These are phyloP conservation scores for Henckelia pumila DNA, from an alignment of 257 asterid genomes.

Conservation along the genomic window DNA sequence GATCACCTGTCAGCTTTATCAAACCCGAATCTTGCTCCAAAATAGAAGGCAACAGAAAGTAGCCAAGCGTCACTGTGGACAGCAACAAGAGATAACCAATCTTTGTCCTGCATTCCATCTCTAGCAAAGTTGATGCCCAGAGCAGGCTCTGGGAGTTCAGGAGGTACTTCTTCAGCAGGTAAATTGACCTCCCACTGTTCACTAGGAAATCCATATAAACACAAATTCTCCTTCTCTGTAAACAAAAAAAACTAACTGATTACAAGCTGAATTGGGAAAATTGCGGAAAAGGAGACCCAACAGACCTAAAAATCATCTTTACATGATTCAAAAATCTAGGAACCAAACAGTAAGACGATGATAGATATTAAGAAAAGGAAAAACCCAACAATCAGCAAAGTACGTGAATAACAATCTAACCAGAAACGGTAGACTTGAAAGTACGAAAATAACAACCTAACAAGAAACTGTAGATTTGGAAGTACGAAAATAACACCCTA, in stretches of 20 bases:
- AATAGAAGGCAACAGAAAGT: constrained; percentile 54
- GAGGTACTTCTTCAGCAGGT: constrained; percentile 67
- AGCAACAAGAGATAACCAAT: constrained; percentile 64
- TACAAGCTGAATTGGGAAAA: constrained; percentile 8
- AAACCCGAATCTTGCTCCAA: constrained; percentile 61
- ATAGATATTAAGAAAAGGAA: neutral
- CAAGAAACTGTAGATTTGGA: neutral
- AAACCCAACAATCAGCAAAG: neutral
- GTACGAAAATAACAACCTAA: neutral
- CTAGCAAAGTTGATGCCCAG: constrained; percentile 67
- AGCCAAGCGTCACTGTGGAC: constrained; percentile 69
- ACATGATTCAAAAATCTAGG: neutral
- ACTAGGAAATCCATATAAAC: constrained; percentile 56
- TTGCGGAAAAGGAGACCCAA: constrained; percentile 14
- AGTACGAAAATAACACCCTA: neutral
- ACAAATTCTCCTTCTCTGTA: constrained; percentile 62
- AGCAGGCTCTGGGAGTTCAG: constrained; percentile 71
- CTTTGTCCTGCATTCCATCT: constrained; percentile 61
- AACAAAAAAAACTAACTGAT: constrained; percentile 24
- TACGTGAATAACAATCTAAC: neutral
- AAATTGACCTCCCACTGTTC: constrained; percentile 66
- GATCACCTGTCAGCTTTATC: constrained; percentile 53
- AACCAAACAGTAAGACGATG: neutral
- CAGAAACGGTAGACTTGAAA: neutral
- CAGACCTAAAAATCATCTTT: neutral